Base-by-base conservation (phyloP, 495 filamentous ascomycete species). In the Acidomyces sp. region DNA sequence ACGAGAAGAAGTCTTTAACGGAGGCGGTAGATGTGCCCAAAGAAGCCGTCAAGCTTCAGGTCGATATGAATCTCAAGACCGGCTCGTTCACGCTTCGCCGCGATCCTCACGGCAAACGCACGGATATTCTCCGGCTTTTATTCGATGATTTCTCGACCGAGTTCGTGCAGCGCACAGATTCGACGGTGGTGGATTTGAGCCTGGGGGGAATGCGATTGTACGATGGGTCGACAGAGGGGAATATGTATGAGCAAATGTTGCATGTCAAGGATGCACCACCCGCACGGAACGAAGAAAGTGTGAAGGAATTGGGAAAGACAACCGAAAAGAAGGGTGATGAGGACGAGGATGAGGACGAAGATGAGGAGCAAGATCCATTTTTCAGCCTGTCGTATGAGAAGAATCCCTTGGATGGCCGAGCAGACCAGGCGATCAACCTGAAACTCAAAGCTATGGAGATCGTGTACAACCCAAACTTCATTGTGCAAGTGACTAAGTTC, bases 361-460 rank as follows among this genome's bases (percentile, higher is more conserved):
- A 46, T 57, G n/a, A 51, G 6, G 62, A 71, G 16, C 76, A 88
- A 47, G 80, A 90, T 34, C 70, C 72, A 17, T 82, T 97, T 64
- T 97, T 97, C 68, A 72, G 86, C 52, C 63, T 95, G 43, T 74
- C 86, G 25, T 77, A 95, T 43, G 90, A 97, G 66, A 80, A 94
- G 51, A 93, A 96, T 49, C 90, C 90, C 0, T 69, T 97, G 7
- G 86, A 97, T 55, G 85, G 77, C 4, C 81, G 84, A 48, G 85
- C 88, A 13, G 90, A 97, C 50, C 75, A 88, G 6, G 83, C 85
- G 3, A 65, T 97, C 13, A 93, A 79, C 7, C 76, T 86, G 45
- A 93, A 93, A 60, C 63, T 96, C 38, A 94, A 92, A 62, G 86
- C 85, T 52, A 80, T 96, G 43, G 92, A 96, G 62, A 81, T 97